Percentiles rank a stretch among this genome's conserved stretches.
Evolutionary conservation across 1,284 basidiomycete genomes (phyloP).

Genomic region (Pseudomicrostroma phylloplanum): DNA sequence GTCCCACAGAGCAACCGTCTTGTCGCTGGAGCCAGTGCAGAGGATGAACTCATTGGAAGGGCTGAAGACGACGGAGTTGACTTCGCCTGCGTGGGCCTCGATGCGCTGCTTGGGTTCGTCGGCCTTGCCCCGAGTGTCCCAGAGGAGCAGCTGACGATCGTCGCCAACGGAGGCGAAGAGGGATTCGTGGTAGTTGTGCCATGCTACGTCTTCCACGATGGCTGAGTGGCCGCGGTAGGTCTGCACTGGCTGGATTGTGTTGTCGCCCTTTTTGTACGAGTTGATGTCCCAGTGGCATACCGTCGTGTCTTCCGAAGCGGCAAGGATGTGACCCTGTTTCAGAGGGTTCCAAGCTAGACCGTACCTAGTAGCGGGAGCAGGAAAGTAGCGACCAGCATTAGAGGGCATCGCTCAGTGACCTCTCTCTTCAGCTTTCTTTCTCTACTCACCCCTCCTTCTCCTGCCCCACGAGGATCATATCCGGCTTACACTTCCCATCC

Average conservation of each 20-base stretch:
- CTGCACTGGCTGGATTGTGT: slow-evolving; percentile 70
- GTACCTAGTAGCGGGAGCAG: slow-evolving; percentile 59
- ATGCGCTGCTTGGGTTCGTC: slow-evolving; percentile 65
- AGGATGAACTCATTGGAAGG: slow-evolving; percentile 77
- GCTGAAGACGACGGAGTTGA: slow-evolving; percentile 84
- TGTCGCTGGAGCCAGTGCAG: slow-evolving; percentile 88
- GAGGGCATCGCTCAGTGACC: neutral
- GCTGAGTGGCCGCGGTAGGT: slow-evolving; percentile 65
- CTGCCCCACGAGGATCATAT: slow-evolving; percentile 85
- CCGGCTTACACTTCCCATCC: slow-evolving; percentile 72
- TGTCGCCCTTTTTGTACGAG: slow-evolving; percentile 74
- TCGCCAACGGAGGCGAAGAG: slow-evolving; percentile 95
- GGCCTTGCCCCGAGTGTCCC: slow-evolving; percentile 68
- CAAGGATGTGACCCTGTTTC: slow-evolving; percentile 76
- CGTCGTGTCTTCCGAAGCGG: slow-evolving; percentile 91
- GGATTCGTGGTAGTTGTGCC: slow-evolving; percentile 78
- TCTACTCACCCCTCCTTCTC: slow-evolving; percentile 74
- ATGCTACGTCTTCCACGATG: slow-evolving; percentile 82
- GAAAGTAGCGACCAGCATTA: neutral
- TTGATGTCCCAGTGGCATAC: slow-evolving; percentile 95
- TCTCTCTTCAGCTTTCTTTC: neutral
- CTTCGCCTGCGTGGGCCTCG: slow-evolving; percentile 82
- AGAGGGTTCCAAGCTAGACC: slow-evolving; percentile 84
- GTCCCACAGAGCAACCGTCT: slow-evolving; percentile 88
- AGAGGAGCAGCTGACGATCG: slow-evolving; percentile 87